A percentile compares a stretch with the other conserved stretches of the same genome.
Conservation (phyloP, 139 green algal genomes). For the Monoraphidium neglectum region DNA sequence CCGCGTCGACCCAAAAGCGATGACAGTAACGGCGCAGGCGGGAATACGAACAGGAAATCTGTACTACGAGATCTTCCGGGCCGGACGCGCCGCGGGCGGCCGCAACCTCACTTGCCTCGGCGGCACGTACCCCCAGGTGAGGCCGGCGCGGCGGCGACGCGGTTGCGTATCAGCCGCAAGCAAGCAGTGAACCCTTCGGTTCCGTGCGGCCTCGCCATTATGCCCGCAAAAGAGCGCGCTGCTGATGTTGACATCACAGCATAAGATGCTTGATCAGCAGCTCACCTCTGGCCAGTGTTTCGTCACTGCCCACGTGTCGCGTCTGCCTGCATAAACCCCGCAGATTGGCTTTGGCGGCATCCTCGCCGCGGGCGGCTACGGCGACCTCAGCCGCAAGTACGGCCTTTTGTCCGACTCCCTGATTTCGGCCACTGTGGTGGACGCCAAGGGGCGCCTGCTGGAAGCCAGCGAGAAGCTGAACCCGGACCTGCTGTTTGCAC, state of each 20-base stretch:
- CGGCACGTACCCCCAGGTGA: not conserved
- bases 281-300: too few species aligned
- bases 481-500: constrained; percentile 22
- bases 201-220: too few species aligned
- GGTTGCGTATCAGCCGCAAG: too few species aligned
- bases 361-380: constrained; percentile 18
- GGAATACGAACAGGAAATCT: not conserved
- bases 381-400: constrained; percentile 16
- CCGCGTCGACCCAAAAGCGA: not conserved
- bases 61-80: not conserved
- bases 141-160: too few species aligned
- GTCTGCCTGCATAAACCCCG: too few species aligned
- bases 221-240: too few species aligned
- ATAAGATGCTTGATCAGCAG: too few species aligned
- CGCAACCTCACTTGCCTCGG: not conserved
- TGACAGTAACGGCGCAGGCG: not conserved
- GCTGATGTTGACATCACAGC: too few species aligned
- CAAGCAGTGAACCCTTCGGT: too few species aligned
- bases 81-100: too few species aligned
- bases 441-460: constrained; percentile 14
- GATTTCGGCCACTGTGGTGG: constrained; percentile 13
- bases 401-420: constrained; percentile 18
- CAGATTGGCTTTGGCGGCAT: constrained; percentile 22
- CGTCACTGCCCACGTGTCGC: too few species aligned
- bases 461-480: not conserved